A percentile compares a stretch with the other conserved stretches of the same genome.
Conservation (phyloP, 2,329 filamentous ascomycete genomes). For the Leptographium radiaticola region DNA sequence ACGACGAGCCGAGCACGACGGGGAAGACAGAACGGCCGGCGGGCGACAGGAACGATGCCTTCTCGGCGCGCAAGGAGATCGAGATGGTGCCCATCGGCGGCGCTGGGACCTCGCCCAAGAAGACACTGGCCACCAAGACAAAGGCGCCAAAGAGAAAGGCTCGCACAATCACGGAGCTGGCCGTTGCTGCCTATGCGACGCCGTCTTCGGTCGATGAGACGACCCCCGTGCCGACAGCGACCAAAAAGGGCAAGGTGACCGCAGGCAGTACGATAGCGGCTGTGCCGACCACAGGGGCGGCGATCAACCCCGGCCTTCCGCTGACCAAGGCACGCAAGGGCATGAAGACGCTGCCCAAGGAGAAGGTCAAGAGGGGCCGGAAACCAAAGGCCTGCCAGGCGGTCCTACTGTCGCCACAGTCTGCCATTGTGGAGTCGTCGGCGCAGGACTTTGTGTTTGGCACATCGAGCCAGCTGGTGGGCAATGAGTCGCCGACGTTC, state of each 20-base stretch:
- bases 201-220: background rate
- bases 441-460: constrained; percentile 73
- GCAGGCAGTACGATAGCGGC: background rate
- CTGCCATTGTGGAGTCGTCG: constrained; percentile 52
- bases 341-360: constrained; percentile 23
- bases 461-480: constrained; percentile 69
- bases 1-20: background rate
- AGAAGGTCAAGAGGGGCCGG: constrained; percentile 8
- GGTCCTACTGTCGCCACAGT: constrained; percentile 52
- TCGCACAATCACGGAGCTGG: constrained; percentile 65
- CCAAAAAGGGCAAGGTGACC: background rate
- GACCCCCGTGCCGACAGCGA: background rate
- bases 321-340: constrained; percentile 21
- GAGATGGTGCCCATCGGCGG: constrained; percentile 29
- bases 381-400: constrained; percentile 28
- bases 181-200: constrained; percentile 53
- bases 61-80: constrained; percentile 44
- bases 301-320: constrained; percentile 15
- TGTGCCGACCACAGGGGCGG: constrained; percentile 15
- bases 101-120: background rate
- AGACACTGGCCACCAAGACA: constrained; percentile 23
- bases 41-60: constrained; percentile 12
- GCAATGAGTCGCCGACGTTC: constrained; percentile 56
- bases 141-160: constrained; percentile 55
- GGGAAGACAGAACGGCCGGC: background rate